phyloP scores from a whole-genome alignment of 2,329 filamentous ascomycete species.

The Epichloe scottii region DNA sequence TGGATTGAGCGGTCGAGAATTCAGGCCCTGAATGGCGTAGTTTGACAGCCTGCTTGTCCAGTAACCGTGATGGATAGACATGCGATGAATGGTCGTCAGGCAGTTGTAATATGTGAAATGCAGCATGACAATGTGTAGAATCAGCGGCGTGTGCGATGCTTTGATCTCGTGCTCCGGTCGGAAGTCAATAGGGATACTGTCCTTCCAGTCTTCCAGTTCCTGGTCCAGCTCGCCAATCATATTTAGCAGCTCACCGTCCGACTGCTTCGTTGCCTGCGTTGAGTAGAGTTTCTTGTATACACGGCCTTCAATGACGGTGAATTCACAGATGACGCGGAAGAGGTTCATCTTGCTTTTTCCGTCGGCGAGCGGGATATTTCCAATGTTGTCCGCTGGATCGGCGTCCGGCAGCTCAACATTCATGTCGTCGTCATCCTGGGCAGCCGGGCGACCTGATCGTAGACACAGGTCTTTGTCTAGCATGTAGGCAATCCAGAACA shows the following conservation, averaged over 20 bases:
- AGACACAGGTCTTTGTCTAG: constrained; percentile 52
- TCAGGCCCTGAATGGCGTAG: constrained; percentile 88
- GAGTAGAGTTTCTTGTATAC: constrained; percentile 92
- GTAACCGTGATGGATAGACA: constrained; percentile 96
- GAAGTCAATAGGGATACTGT: constrained; percentile 87
- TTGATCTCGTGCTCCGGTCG: constrained; percentile 96
- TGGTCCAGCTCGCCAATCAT: constrained; percentile 91
- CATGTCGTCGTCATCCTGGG: constrained; percentile 62
- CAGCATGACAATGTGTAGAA: constrained; percentile 84
- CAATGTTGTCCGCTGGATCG: constrained; percentile 82
- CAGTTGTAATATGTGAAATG: constrained; percentile 99
- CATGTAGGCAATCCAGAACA: constrained; percentile 56
- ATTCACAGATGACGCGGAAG: constrained; percentile 85
- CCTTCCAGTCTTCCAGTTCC: constrained; percentile 90
- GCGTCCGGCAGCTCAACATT: constrained; percentile 91
- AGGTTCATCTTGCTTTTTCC: constrained; percentile 90
- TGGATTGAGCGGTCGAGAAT: constrained; percentile 81
- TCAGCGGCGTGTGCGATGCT: constrained; percentile 81
- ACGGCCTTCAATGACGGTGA: constrained; percentile 81
- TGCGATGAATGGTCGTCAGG: constrained; percentile 91
- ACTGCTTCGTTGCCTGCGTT: constrained; percentile 80
- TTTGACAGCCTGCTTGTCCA: constrained; percentile 94
- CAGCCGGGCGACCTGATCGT: constrained; percentile 45
- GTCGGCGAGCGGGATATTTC: constrained; percentile 81
- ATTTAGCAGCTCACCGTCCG: constrained; percentile 84